Percentiles rank a stretch among this genome's conserved stretches.
Conservation (phyloP, 2,329 filamentous ascomycete species). For the Aspergillus sp. region DNA sequence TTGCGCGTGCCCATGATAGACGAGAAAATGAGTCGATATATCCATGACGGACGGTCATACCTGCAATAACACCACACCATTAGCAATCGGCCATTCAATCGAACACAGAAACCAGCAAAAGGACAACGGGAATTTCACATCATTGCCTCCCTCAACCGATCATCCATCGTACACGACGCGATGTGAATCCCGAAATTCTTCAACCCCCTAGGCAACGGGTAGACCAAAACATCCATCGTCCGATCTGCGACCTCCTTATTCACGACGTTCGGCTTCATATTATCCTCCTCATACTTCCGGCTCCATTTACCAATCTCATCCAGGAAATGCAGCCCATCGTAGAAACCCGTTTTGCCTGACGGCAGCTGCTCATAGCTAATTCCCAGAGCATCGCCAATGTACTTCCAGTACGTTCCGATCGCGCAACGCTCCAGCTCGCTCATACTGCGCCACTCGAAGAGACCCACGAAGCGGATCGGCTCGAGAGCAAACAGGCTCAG, state of each 20-base stretch:
- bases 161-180: conserved; percentile 61
- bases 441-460: conserved; percentile 69
- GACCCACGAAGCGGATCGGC: conserved; percentile 61
- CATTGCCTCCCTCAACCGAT: conserved; percentile 63
- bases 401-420: conserved; percentile 68
- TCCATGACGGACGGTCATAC: conserved; percentile 11
- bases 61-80: not conserved
- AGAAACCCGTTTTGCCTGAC: conserved; percentile 40
- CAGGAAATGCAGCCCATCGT: conserved; percentile 53
- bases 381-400: conserved; percentile 67
- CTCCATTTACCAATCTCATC: conserved; percentile 53
- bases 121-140: conserved; percentile 46
- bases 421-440: conserved; percentile 68
- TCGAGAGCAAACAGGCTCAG: conserved; percentile 65
- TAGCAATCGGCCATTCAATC: not conserved
- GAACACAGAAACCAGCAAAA: not conserved
- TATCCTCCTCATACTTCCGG: conserved; percentile 56
- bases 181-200: conserved; percentile 50
- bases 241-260: conserved; percentile 57
- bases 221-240: conserved; percentile 62
- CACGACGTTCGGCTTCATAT: conserved; percentile 56
- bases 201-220: conserved; percentile 48
- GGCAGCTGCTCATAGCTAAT: conserved; percentile 53
- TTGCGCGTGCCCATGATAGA: conserved; percentile 52
- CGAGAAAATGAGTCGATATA: conserved; percentile 39